Evolutionary conservation across 768 basidiomycete genomes (phyloP).

Genomic region (Amanita inopinata): DNA sequence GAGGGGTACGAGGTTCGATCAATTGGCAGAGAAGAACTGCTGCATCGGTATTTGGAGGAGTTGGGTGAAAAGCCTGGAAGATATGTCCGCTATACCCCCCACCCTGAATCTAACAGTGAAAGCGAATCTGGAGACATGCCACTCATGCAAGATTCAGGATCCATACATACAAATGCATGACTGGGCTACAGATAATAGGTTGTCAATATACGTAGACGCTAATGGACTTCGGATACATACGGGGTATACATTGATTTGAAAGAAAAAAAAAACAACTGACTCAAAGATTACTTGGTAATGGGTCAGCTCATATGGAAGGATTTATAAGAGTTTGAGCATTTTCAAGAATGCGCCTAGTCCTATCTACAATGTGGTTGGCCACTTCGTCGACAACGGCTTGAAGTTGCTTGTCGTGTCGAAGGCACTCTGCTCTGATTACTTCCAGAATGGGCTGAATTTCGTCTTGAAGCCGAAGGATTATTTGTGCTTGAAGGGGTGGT

Average conservation of each 20-base stretch:
- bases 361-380: neutral
- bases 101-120: slow-evolving; percentile 37
- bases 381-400: neutral
- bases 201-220: too few species aligned
- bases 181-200: neutral
- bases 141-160: neutral
- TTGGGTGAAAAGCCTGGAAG: slow-evolving; percentile 46
- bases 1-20: slow-evolving; percentile 74
- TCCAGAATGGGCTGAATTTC: slow-evolving; percentile 11
- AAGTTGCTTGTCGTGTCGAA: slow-evolving; percentile 2
- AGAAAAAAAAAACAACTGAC: too few species aligned
- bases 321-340: slow-evolving; percentile 1
- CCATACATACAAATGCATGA: neutral
- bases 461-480: neutral
- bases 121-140: slow-evolving; percentile 12
- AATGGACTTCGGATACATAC: too few species aligned
- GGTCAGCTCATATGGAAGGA: too few species aligned
- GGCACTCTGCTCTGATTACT: neutral
- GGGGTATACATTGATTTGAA: too few species aligned
- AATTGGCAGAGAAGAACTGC: slow-evolving; percentile 53
- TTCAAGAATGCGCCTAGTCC: neutral
- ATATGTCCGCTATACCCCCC: slow-evolving; percentile 62
- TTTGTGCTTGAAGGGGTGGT: slow-evolving; percentile 2
- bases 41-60: slow-evolving; percentile 44
- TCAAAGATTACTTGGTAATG: too few species aligned